These are phyloP conservation scores for Talaromyces sp. DNA, from an alignment of 2,329 filamentous ascomycete species.

Conservation along the genomic window DNA sequence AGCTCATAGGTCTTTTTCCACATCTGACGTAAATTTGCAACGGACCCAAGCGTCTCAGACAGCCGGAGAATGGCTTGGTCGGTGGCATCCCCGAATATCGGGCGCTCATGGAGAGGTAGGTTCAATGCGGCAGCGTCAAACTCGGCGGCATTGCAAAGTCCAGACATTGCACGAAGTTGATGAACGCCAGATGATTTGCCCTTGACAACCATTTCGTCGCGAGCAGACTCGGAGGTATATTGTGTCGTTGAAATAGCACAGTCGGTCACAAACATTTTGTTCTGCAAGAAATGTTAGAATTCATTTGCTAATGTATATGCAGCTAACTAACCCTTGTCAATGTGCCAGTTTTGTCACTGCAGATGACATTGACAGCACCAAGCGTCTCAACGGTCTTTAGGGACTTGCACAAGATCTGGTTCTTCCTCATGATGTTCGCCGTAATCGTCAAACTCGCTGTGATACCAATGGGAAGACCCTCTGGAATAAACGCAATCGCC, in stretches of 20 bases:
- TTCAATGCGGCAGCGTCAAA: slow-evolving; percentile 62
- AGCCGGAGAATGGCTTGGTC: slow-evolving; percentile 70
- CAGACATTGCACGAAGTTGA: slow-evolving; percentile 57
- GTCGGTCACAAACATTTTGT: slow-evolving; percentile 68
- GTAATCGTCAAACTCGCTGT: slow-evolving; percentile 68
- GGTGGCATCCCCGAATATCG: slow-evolving; percentile 69
- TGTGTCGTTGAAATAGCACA: slow-evolving; percentile 49
- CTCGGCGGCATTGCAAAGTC: slow-evolving; percentile 68
- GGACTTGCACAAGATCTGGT: slow-evolving; percentile 73
- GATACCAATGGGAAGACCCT: slow-evolving; percentile 65
- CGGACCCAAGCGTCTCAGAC: slow-evolving; percentile 58
- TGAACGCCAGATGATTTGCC: slow-evolving; percentile 22
- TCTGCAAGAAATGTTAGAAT: slow-evolving; percentile 34
- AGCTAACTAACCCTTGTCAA: slow-evolving; percentile 28
- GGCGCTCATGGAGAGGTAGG: slow-evolving; percentile 54
- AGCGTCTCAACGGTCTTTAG: slow-evolving; percentile 73
- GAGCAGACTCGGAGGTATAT: slow-evolving; percentile 45
- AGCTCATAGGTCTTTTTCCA: slow-evolving; percentile 64
- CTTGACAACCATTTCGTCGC: slow-evolving; percentile 33
- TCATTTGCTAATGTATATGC: not conserved
- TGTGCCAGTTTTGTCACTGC: slow-evolving; percentile 68
- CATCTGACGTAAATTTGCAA: slow-evolving; percentile 53
- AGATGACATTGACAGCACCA: slow-evolving; percentile 66
- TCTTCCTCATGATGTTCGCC: slow-evolving; percentile 69
- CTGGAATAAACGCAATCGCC: slow-evolving; percentile 70